Evolutionary conservation across 306 rosid genomes (phyloP).

Genomic region (Vigna trinervia): DNA sequence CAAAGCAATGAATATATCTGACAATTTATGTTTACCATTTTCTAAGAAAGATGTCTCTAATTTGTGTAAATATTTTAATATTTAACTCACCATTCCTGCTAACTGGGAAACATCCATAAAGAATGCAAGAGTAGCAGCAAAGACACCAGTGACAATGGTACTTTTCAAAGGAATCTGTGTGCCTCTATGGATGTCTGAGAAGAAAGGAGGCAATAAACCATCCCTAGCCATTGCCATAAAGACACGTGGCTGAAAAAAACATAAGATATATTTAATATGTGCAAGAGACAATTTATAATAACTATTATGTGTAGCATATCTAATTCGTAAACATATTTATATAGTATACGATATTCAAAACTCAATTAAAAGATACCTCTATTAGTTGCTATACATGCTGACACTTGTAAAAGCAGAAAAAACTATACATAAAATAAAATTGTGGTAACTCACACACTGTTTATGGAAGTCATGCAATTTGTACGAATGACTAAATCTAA

Average conservation of each 20-base stretch:
- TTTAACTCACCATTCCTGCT: slow-evolving; percentile 76
- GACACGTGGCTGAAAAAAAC: slow-evolving; percentile 69
- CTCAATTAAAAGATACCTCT: not conserved
- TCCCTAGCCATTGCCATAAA: slow-evolving; percentile 75
- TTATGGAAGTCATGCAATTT: not conserved
- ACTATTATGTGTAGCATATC: not conserved
- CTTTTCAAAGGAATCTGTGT: slow-evolving; percentile 61
- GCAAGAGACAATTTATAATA: slow-evolving; percentile 36
- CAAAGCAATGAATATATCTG: slow-evolving; percentile 16
- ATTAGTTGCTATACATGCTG: not conserved
- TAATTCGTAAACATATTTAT: slow-evolving; percentile 8
- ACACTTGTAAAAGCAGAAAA: slow-evolving; percentile 10
- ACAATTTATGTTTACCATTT: slow-evolving; percentile 25
- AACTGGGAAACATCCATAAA: slow-evolving; percentile 81
- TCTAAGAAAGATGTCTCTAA: slow-evolving; percentile 29
- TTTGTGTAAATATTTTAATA: slow-evolving; percentile 26
- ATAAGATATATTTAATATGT: slow-evolving; percentile 27
- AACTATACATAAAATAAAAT: not conserved
- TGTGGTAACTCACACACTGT: too few species aligned
- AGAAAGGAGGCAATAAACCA: slow-evolving; percentile 64
- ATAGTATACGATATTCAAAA: not conserved
- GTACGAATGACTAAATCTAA: not conserved
- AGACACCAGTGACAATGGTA: slow-evolving; percentile 58
- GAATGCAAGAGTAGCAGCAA: slow-evolving; percentile 72
- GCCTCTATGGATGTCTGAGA: slow-evolving; percentile 52